Conservation (phyloP, 2,329 filamentous ascomycete genomes). For the Cordyceps farinosa region DNA sequence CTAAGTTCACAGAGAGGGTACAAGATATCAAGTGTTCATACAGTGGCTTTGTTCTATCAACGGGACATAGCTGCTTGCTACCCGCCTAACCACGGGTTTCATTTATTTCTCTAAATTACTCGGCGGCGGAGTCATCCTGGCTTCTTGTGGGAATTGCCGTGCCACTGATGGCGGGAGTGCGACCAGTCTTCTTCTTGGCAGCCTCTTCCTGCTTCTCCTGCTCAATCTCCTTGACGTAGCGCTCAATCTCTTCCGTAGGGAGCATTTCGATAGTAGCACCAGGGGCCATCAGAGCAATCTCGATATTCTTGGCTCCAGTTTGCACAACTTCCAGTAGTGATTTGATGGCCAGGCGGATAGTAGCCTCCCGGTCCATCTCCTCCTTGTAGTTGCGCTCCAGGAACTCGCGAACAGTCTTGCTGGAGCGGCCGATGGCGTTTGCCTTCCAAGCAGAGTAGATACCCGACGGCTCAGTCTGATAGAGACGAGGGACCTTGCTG, state of each 20-base stretch:
- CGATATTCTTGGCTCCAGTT: constrained; percentile 98
- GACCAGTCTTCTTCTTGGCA: constrained; percentile 88
- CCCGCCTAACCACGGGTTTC: constrained; percentile 15
- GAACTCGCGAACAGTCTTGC: constrained; percentile 98
- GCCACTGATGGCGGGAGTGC: constrained; percentile 64
- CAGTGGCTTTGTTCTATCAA: constrained; percentile 23
- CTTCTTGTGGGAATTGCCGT: constrained; percentile 71
- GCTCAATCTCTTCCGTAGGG: constrained; percentile 91
- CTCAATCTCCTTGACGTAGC: constrained; percentile 98
- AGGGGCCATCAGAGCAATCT: constrained; percentile 96
- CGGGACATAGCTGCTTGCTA: constrained; percentile 26
- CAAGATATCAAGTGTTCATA: constrained; percentile 19
- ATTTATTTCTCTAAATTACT: constrained; percentile 24
- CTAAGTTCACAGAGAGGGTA: not conserved
- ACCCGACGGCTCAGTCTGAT: constrained; percentile 98
- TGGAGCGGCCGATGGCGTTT: constrained; percentile 95
- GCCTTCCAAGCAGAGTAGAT: constrained; percentile 99
- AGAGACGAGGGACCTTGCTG: constrained; percentile 82
- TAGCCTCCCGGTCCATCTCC: constrained; percentile 92
- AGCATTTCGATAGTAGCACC: constrained; percentile 91
- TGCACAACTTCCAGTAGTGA: constrained; percentile 97
- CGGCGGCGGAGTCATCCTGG: constrained; percentile 39
- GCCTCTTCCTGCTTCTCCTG: constrained; percentile 99
- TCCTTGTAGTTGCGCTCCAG: constrained; percentile 98
- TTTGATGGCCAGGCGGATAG: constrained; percentile 96